Evolutionary conservation across 2,329 filamentous ascomycete genomes (phyloP).

Genomic region (Alternaria arbusti): DNA sequence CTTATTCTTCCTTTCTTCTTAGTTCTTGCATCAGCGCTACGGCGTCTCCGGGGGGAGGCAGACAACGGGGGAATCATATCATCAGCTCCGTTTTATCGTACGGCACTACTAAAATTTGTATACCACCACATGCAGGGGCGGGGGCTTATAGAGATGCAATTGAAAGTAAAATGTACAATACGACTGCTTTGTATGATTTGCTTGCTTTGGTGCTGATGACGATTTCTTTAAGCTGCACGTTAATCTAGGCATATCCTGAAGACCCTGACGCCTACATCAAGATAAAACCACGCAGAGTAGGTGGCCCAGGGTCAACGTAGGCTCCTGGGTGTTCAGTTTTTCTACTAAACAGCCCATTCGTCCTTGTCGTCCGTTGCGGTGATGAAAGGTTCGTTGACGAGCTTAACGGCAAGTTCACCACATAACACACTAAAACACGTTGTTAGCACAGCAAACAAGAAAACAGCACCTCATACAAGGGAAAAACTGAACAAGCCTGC

Average conservation of each 20-base stretch:
- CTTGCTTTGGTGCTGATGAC: background rate
- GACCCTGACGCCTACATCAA: background rate
- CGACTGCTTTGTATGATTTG: background rate
- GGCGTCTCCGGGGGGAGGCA: constrained; percentile 15
- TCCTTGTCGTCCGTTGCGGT: constrained; percentile 72
- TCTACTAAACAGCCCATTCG: constrained; percentile 74
- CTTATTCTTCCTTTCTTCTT: constrained; percentile 5
- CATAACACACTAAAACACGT: constrained; percentile 75
- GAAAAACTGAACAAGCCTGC: too few species aligned
- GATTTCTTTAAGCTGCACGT: background rate
- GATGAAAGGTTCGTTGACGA: constrained; percentile 93
- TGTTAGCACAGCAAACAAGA: constrained; percentile 18
- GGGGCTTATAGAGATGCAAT: background rate
- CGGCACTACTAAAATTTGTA: constrained; percentile 3
- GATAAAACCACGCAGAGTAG: background rate
- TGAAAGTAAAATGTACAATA: background rate
- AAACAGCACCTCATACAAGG: too few species aligned
- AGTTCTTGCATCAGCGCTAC: constrained; percentile 29
- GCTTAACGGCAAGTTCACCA: constrained; percentile 91
- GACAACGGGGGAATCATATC: background rate
- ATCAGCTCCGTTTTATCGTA: background rate
- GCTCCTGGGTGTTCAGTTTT: background rate
- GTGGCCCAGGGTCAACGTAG: background rate
- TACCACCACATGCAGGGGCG: background rate
- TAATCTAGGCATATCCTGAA: background rate